Percentiles rank a stretch among this genome's conserved stretches.
phyloP scores from a whole-genome alignment of 495 filamentous ascomycete species.

The Penicillium odoratum region DNA sequence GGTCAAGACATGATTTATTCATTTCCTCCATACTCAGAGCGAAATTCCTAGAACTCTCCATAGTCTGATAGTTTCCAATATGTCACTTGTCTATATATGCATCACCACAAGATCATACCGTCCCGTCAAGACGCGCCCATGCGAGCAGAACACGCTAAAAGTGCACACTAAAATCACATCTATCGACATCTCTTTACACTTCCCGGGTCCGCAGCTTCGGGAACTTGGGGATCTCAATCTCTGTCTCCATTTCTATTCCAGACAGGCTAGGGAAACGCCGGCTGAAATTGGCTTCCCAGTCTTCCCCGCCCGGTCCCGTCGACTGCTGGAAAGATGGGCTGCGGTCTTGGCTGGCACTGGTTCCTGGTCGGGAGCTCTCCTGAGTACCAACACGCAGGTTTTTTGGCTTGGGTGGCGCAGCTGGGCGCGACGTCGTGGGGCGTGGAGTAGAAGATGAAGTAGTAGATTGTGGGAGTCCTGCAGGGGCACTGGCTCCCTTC shows the following conservation, averaged over 20 bases:
- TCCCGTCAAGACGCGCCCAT: slow-evolving; percentile 23
- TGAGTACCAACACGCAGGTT: slow-evolving; percentile 50
- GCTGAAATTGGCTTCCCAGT: slow-evolving; percentile 74
- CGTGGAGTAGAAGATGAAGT: slow-evolving; percentile 24
- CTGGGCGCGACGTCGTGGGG: slow-evolving; percentile 36
- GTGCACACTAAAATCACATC: slow-evolving; percentile 19
- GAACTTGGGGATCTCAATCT: slow-evolving; percentile 51
- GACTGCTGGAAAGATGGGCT: slow-evolving; percentile 26
- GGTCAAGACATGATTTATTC: neutral
- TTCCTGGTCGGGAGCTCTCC: slow-evolving; percentile 22
- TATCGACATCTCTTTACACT: slow-evolving; percentile 28
- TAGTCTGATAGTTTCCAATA: slow-evolving; percentile 15
- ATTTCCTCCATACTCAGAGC: neutral
- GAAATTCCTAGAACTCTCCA: neutral
- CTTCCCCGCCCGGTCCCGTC: slow-evolving; percentile 43
- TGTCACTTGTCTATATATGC: slow-evolving; percentile 27
- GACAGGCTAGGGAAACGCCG: slow-evolving; percentile 79
- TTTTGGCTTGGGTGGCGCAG: slow-evolving; percentile 62
- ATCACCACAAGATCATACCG: slow-evolving; percentile 13
- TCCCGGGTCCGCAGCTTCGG: slow-evolving; percentile 43
- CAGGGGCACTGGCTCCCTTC: slow-evolving; percentile 22
- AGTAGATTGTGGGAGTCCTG: slow-evolving; percentile 20
- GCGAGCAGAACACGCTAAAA: slow-evolving; percentile 27
- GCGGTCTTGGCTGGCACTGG: slow-evolving; percentile 22
- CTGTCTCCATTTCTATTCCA: slow-evolving; percentile 78